Base-by-base conservation (phyloP, 192 early-diverging fungal genomes). In the Podochytrium sp. region DNA sequence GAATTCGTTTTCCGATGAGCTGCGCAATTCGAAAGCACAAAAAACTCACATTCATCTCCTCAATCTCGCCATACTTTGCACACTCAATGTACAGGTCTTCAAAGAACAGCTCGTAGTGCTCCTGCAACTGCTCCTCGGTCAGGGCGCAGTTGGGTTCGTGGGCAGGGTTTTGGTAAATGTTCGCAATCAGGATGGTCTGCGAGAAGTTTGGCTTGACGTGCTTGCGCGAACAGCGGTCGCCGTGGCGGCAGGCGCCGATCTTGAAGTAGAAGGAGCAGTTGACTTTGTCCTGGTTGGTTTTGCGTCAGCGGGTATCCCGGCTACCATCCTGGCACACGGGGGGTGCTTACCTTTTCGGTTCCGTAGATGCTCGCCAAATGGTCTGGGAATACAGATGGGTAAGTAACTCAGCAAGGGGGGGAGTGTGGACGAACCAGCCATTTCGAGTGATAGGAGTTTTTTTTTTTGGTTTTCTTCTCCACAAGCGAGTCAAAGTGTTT, bases 241-340 rank as follows among this genome's bases (percentile, higher is more conserved):
- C 96, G 75, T 98, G 96, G 23, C 96, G 86, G 78, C 98, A 99
- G 39, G 98, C 96, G 34, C 98, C 98, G 58, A 98, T 99, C 86
- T 99, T 98, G 88, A 96, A 95, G 89, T 99, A 99, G 76, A 98
- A 99, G 49, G 93, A 95, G 83, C 97, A 99, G 78, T 99, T 95
- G 69, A 99, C 96, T 65, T 88, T 92, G 40, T 74, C 72, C 72
- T 74, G 41, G 53, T 57, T 55, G 7, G 52, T 23, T 10, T 25
- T 7, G 25, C 23, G 52, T 25, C n/a, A n/a, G n/a, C n/a, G 23
- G 60, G 71, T 35, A 38, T 10, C 40, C 32, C 61, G 2, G 47
- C 60, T 43, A 16, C 33, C 2, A 51, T 42, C 34, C 30, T 35
- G 41, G 27, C 33, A 39, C 74, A 43, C 55, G 32, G 34, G 29